Base-by-base conservation (phyloP, 2,329 filamentous ascomycete genomes). In the Fonsecaea nubica region DNA sequence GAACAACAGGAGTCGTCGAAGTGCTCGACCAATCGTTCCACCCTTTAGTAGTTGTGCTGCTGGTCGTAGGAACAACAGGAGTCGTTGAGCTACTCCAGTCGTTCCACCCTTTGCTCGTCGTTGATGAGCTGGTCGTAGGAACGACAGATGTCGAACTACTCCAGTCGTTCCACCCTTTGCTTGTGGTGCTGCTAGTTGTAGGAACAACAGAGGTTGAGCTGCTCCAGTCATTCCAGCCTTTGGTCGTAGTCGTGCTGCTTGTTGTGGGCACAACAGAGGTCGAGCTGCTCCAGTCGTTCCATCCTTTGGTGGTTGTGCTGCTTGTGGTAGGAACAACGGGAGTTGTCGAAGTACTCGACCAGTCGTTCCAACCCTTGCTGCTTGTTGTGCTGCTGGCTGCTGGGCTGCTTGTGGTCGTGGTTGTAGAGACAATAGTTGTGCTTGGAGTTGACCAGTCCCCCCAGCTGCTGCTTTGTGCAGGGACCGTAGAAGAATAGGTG, bases 21-120 rank as follows among this genome's bases (percentile, higher is more conserved):
- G 4, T 42, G 6, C 10, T 58, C 9, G 61, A 58, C 61, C 61
- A 63, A 1, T 62, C 59, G 1, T 40, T 40, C 58, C 58, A 62
- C 1, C 18, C 48, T 15, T 21, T 32, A 21, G 9, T 52, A 2
- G 45, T 53, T 4, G 59, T 55, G 33, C 45, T 55, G n/a, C 58
- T 64, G 0, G 58, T 60, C 2, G 21, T 45, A n/a, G 58, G 25
- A 15, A 25, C 38, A 18, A 35, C 35, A 35, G 63, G 52, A 13
- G 63, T 60, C 4, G 48, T 65, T 13, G 63, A 55, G 4, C 21
- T 42, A 12, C 42, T 38, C 63, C 63, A 65, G 30, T 62, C 58
- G 30, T 15, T 15, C 58, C 58, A 65, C 30, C 35, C 30, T 6
- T 38, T 52, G 53, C 12, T 42, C 2, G 60, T 25, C n/a, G n/a